Base-by-base conservation (phyloP, 1,139 yeast genomes). In the Candida tropicalis region DNA sequence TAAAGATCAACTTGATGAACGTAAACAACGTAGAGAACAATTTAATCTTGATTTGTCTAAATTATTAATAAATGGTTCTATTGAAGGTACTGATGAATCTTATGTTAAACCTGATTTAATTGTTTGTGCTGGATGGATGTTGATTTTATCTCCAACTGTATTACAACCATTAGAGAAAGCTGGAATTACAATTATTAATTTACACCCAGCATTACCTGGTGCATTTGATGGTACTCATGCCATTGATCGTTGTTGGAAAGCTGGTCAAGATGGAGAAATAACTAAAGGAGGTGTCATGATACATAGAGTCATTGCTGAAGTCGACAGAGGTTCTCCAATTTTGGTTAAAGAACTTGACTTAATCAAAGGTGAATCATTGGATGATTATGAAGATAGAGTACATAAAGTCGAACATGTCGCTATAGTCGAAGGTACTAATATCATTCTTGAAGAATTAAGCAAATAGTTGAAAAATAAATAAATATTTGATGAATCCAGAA, bases 91-190 rank as follows among this genome's bases (percentile, higher is more conserved):
- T n/a, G 58, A 54, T 24, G 48, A 55, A 7, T 49, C 53, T 5
- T 72, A 77, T 46, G 65, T 62, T 34, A 70, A 71, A 54, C 98
- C 99, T 3, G 87, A 86, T 53, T 73, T 93, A 51, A 82, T 93
- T 38, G 97, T 93, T 6, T 93, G 99, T 68, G 99, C 99, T 7
- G 99, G 99, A 2, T 93, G 99, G 98, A 85, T 93, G 93, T 77
- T 93, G 45, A 93, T 93, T 47, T 73, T 93, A 51, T 86, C 97
- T 2, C 84, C 90, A 2, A 73, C 79, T 13, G 89, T 88, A 49
- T 71, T 93, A 50, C 69, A 72, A 38, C 91, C 93, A 2, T 66
- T 91, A 37, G 81, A 73, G 42, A 63, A 74, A 7, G 80, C 77
- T 3, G 73, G 77, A 1, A 77, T 90, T 25, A 86, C 90, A 23